Evolutionary conservation across 2,329 filamentous ascomycete species (phyloP).

Genomic region (Paradendryphiella salina): DNA sequence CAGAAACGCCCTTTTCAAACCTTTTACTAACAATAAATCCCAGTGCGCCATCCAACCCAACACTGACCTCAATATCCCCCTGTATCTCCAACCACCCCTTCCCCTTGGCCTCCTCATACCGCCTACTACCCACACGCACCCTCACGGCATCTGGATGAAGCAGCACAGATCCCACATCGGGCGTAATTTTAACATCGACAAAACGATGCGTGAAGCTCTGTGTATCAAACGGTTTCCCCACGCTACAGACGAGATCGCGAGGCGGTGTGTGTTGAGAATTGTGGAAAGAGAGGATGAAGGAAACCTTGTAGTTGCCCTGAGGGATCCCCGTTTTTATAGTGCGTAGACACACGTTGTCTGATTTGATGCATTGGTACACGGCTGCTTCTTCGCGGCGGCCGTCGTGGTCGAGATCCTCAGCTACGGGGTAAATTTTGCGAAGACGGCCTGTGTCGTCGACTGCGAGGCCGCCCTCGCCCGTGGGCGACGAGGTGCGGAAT

Average conservation of each 20-base stretch:
- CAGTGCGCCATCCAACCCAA: conserved; percentile 44
- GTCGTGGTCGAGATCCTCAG: conserved; percentile 44
- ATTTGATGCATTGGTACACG: conserved; percentile 40
- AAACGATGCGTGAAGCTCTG: conserved; percentile 37
- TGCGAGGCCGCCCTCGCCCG: conserved; percentile 38
- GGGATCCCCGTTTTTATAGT: conserved; percentile 46
- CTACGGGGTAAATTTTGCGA: conserved; percentile 42
- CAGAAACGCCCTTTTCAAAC: conserved; percentile 35
- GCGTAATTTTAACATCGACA: conserved; percentile 47
- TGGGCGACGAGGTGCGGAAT: conserved; percentile 34
- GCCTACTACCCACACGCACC: conserved; percentile 37
- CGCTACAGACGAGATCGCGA: conserved; percentile 42
- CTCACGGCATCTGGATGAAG: conserved; percentile 46
- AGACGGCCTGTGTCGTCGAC: conserved; percentile 32
- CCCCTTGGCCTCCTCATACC: conserved; percentile 36
- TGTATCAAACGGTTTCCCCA: conserved; percentile 44
- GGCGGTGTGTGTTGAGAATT: conserved; percentile 26
- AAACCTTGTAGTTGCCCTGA: conserved; percentile 43
- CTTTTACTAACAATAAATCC: conserved; percentile 45
- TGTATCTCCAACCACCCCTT: conserved; percentile 46
- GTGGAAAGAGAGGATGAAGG: conserved; percentile 43
- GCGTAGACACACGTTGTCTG: conserved; percentile 43
- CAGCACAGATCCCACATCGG: conserved; percentile 44
- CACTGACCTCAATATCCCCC: conserved; percentile 43
- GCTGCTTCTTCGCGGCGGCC: conserved; percentile 42